phyloP scores from a whole-genome alignment of 1,284 basidiomycete genomes.

The Kwoniella shivajii region DNA sequence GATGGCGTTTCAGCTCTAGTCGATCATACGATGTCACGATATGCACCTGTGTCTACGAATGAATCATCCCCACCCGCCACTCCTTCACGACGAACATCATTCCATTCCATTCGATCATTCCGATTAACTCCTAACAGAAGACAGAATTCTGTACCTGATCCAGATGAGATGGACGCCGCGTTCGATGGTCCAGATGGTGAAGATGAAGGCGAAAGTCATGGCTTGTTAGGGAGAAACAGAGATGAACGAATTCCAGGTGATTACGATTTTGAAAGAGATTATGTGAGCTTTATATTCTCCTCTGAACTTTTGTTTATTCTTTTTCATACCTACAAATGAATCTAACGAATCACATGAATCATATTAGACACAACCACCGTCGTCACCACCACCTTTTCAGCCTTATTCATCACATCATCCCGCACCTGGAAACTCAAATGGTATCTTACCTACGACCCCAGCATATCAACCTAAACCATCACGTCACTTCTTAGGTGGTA shows the following conservation, averaged over 20 bases:
- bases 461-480: conserved; percentile 55
- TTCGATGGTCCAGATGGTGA: conserved; percentile 43
- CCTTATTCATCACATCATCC: conserved; percentile 63
- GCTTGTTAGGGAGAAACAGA: conserved; percentile 19
- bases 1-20: not conserved
- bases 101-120: conserved; percentile 37
- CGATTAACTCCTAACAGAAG: conserved; percentile 17
- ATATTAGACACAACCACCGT: conserved; percentile 60
- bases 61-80: conserved; percentile 22
- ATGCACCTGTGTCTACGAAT: conserved; percentile 29
- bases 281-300: conserved; percentile 60
- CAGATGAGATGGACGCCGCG: conserved; percentile 53
- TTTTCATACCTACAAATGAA: not conserved
- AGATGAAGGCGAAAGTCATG: conserved; percentile 39
- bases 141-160: conserved; percentile 39
- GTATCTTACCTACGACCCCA: conserved; percentile 64
- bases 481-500: conserved; percentile 67
- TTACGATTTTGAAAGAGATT: conserved; percentile 84
- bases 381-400: conserved; percentile 73
- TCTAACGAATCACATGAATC: not conserved
- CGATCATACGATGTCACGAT: conserved; percentile 36
- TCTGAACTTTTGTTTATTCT: no score
- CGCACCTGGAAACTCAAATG: conserved; percentile 78
- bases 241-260: conserved; percentile 52
- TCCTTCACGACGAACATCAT: conserved; percentile 34